Evolutionary conservation across 306 rosid species (phyloP).

Genomic region (Acacia acuminata): DNA sequence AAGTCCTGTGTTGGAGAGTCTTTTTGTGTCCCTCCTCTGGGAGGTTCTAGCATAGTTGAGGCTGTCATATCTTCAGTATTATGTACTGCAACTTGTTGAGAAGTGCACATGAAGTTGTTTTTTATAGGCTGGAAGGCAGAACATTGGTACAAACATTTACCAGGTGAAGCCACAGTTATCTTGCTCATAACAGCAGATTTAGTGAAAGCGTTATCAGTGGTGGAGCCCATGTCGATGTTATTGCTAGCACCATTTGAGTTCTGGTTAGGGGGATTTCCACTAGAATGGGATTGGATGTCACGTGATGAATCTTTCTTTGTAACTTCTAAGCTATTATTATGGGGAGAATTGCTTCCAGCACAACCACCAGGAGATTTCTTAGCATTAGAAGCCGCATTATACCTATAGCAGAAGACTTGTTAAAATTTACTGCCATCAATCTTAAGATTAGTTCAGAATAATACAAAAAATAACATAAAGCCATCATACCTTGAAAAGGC

Average conservation of each 20-base stretch:
- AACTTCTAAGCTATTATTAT: constrained; percentile 48
- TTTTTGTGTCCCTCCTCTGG: constrained; percentile 45
- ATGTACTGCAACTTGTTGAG: constrained; percentile 47
- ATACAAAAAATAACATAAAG: constrained; percentile 24
- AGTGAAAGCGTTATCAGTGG: constrained; percentile 55
- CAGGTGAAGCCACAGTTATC: constrained; percentile 51
- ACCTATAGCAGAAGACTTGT: constrained; percentile 49
- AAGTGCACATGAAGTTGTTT: constrained; percentile 39
- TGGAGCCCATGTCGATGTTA: constrained; percentile 75
- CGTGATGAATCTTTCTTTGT: constrained; percentile 51
- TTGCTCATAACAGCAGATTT: constrained; percentile 52
- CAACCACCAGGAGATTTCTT: constrained; percentile 61
- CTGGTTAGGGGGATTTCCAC: constrained; percentile 69
- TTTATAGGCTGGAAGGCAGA: constrained; percentile 63
- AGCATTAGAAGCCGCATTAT: constrained; percentile 60
- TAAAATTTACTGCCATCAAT: background rate
- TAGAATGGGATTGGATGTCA: constrained; percentile 61
- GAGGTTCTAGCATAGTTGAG: constrained; percentile 42
- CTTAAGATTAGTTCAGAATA: constrained; percentile 23
- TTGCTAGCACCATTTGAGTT: constrained; percentile 70
- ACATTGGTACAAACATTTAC: constrained; percentile 53
- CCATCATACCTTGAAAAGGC: constrained; percentile 78
- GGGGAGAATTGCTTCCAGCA: constrained; percentile 69
- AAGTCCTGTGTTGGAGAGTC: constrained; percentile 50
- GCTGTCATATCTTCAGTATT: constrained; percentile 37